Conservation (phyloP, 345 rosid species). For the Lumnitzera racemosa region DNA sequence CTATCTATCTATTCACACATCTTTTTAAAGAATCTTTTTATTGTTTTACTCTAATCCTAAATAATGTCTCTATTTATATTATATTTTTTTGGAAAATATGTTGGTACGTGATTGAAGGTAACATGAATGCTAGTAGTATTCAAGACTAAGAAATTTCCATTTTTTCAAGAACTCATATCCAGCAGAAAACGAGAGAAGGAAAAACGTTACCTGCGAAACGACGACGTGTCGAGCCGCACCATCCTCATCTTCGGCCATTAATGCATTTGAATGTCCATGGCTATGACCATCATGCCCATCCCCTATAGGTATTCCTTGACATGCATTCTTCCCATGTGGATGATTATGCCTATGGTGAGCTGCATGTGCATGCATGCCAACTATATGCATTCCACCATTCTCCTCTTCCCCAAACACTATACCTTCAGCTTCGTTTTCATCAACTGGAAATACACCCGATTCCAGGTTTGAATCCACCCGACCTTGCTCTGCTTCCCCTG, state of each 20-base stretch:
- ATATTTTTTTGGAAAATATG: too few relatives aligned
- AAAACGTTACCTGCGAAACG: constrained; percentile 68
- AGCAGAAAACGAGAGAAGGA: too few relatives aligned
- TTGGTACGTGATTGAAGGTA: too few relatives aligned
- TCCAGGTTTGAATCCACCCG: constrained; percentile 29
- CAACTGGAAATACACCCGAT: constrained; percentile 34
- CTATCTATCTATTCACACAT: too few relatives aligned
- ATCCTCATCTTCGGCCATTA: constrained; percentile 36
- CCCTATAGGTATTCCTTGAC: constrained; percentile 31
- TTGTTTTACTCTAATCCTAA: too few relatives aligned
- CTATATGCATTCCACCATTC: constrained; percentile 76
- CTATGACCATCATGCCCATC: constrained; percentile 18
- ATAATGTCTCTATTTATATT: too few relatives aligned
- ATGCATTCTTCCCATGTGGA: constrained; percentile 46
- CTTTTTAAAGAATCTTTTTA: too few relatives aligned
- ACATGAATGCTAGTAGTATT: too few relatives aligned
- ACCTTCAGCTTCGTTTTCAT: constrained; percentile 17
- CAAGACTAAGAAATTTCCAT: too few relatives aligned
- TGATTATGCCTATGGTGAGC: constrained; percentile 81
- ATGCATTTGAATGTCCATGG: constrained; percentile 14
- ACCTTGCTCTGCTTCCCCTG: constrained; percentile 26
- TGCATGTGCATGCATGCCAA: constrained; percentile 85
- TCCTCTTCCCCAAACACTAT: constrained; percentile 86
- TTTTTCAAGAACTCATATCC: too few relatives aligned
- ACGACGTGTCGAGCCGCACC: constrained; percentile 70